These are phyloP conservation scores for Tylopilus sp. DNA, from an alignment of 1,284 basidiomycete species.

Conservation along the genomic window DNA sequence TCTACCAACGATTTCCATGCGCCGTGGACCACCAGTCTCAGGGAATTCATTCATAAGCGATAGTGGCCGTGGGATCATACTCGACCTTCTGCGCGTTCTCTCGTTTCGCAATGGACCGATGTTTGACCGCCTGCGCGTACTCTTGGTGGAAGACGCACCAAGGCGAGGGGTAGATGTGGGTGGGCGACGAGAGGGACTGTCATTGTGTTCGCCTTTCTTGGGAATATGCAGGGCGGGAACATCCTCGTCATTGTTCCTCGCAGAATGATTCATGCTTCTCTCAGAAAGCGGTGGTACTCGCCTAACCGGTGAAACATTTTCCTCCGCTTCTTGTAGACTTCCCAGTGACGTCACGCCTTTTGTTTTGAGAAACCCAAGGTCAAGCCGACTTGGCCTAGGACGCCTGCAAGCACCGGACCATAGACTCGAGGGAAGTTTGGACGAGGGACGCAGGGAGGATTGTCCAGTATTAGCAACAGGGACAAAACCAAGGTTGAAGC, in stretches of 20 bases:
- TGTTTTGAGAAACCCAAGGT: slow-evolving; percentile 64
- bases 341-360: slow-evolving; percentile 50
- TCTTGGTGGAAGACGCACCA: slow-evolving; percentile 35
- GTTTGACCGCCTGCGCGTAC: slow-evolving; percentile 60
- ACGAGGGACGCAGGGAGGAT: slow-evolving; percentile 20
- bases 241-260: slow-evolving; percentile 15
- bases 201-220: slow-evolving; percentile 37
- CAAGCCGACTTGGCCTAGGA: slow-evolving; percentile 60
- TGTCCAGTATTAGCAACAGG: slow-evolving; percentile 33
- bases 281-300: slow-evolving; percentile 51
- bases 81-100: slow-evolving; percentile 68
- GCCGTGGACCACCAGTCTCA: slow-evolving; percentile 38
- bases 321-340: slow-evolving; percentile 70
- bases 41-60: slow-evolving; percentile 32
- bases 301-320: slow-evolving; percentile 41
- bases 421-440: slow-evolving; percentile 14
- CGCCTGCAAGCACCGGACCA: slow-evolving; percentile 36
- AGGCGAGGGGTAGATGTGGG: slow-evolving; percentile 47
- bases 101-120: slow-evolving; percentile 68
- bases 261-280: slow-evolving; percentile 53
- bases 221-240: slow-evolving; percentile 28
- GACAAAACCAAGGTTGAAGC: slow-evolving; percentile 50
- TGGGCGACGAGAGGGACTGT: slow-evolving; percentile 48
- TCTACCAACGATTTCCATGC: slow-evolving; percentile 43
- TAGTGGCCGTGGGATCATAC: slow-evolving; percentile 67